Base-by-base conservation (phyloP, 345 rosid genomes). In the Citrus australasica region DNA sequence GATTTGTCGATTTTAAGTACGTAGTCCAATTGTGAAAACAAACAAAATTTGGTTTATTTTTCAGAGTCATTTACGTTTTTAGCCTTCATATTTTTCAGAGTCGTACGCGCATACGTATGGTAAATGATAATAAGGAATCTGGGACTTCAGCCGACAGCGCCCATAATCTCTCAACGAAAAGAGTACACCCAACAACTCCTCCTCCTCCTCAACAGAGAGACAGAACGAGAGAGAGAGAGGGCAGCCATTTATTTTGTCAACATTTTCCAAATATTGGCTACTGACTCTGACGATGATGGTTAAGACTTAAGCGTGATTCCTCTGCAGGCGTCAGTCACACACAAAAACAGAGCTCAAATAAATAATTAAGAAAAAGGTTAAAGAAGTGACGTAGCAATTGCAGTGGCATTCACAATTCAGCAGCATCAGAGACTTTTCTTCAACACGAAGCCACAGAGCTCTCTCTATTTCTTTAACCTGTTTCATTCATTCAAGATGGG, bases 351-450 rank as follows among this genome's bases (percentile, higher is more conserved):
- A 46, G 17, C 51, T 46, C 17, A 13, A 46, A 46, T 46, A 13
- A 13, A 46, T 46, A 0, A 13, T 46, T 53, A 16, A 53, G 22
- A 53, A 53, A 53, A 17, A 71, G 62, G 27, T 17, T 48, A 40
- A 61, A 72, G 25, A 60, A 35, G 71, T 72, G 77, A 65, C n/a
- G 6, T 32, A 19, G 48, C 72, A 38, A 3, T 46, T 3, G 51
- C 51, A 46, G 51, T 13, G 4, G 51, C 0, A 46, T 46, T 37
- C 0, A 33, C 6, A 32, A 32, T 42, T 11, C 35, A 33, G 35
- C 35, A 46, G 51, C 51, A 42, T 16, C 14, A 3, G 51, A 42
- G 63, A 11, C 80, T 77, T 81, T 76, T 81, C 86, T 80, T 81
- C 76, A 61, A 65, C 62, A 22, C 61, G 63, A 83, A 79, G 83